Evolutionary conservation across 352 stramenopile genomes (phyloP), one percentile per base, ranked within the genome.

Genomic region (Globisporangium orthogonon): DNA sequence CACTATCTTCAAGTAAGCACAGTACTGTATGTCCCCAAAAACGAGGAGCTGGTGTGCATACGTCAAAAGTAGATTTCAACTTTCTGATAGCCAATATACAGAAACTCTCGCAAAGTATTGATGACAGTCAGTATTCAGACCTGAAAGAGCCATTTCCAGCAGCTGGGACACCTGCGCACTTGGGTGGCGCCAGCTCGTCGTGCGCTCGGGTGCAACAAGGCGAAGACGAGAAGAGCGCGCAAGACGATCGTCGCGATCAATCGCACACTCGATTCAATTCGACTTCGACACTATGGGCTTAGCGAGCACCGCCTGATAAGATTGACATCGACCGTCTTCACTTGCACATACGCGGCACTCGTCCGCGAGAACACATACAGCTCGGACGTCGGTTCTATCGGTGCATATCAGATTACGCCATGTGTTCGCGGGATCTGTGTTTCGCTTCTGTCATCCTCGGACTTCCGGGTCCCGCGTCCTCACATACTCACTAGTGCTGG

Each of bases 161-260:
- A 55, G 15, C 46, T 61, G 55, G 55, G 55, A 61, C 52, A 61
- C 41, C 23, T 23, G 23, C 23, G 23, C 23, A 1, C 23, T 23
- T 23, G 23, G 23, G 23, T 23, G 23, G 23, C 23, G 23, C 23
- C 23, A 23, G 6, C 13, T 46, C 10, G 6, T 37, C 33, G 33
- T 48, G 43, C 43, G 18, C 43, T 29, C 43, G 13, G 43, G 17
- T 30, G 17, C 15, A 48, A 48, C 43, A 13, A 23, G n/a, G n/a
- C n/a, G n/a, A 13, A 14, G n/a, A 15, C 40, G 40, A 46, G 40
- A 46, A 5, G 37, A 43, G 4, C 37, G 37, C 37, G 37, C 37
- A 13, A 13, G 37, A 48, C 15, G 15, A 4, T 14, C 15, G 17
- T 15, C 23, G 23, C 23, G 23, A 23, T 23, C 23, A 23, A 23